Evolutionary conservation across 352 stramenopile species (phyloP), one percentile per base, ranked within the genome.

Genomic region (Phytophthora meadii): DNA sequence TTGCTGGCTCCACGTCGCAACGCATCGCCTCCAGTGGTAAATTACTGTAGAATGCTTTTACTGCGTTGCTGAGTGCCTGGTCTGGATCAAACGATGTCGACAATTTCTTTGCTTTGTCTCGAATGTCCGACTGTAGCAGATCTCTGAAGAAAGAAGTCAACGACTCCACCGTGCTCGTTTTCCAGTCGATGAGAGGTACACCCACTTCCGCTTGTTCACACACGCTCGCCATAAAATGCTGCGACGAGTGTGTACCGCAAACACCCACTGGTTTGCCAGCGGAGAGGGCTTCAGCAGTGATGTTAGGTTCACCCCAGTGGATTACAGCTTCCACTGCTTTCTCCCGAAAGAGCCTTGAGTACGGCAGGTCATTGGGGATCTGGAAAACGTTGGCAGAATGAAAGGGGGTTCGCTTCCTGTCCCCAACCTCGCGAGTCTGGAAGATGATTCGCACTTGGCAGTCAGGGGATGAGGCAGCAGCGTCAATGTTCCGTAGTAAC

Each of bases 241-340:
- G 92, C 61, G 94, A 84, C 12, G 82, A 86, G 70, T 97, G 95
- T 37, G 91, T 94, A 1, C 90, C 90, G 46, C 86, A 94, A 25
- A 97, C 76, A 57, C 93, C 81, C 7, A 87, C 94, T 11, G 92
- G 90, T 30, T 96, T 88, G 8, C 88, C 88, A 44, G 82, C 76
- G 8, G 83, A 63, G 3, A 98, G 70, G 11, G 82, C 89, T 41
- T 92, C 89, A 10, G 88, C 85, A 6, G 81, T 82, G 22, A 92
- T 97, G 37, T 89, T 85, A 17, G 89, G 78, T 2, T 79, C 76
- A 9, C 76, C 76, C 57, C 76, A 79, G 74, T 97, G 90, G 44
- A 96, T 80, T 11, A 93, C 76, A 30, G 82, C 89, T 57, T 55
- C 73, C 27, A 91, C 82, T 14, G 85, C 70, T 44, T 79, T 74